Evolutionary conservation across 2,329 filamentous ascomycete species (phyloP).

Genomic region (Cordyceps militaris): DNA sequence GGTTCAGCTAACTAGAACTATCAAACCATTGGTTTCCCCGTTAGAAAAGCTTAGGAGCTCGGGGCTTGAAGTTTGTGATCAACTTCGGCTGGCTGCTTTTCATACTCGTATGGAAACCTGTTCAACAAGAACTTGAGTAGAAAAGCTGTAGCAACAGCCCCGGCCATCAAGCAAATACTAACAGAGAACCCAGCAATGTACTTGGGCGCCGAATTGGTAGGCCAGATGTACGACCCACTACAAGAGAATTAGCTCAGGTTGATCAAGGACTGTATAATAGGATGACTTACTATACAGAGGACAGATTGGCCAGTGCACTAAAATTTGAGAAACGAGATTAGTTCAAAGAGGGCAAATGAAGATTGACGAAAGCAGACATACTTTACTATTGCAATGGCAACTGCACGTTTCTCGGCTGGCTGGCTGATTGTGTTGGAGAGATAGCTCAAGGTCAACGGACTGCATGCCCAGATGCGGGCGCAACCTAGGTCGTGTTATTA

Average conservation of each 20-base stretch:
- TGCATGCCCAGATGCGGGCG: slow-evolving; percentile 11
- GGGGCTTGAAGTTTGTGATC: background rate
- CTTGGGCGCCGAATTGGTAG: slow-evolving; percentile 6
- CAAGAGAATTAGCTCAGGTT: background rate
- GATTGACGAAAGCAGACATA: background rate
- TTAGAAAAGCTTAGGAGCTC: background rate
- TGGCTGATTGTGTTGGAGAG: slow-evolving; percentile 12
- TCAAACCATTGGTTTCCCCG: background rate
- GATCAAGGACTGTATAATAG: background rate
- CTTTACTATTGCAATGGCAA: slow-evolving; percentile 12
- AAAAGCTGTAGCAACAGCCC: slow-evolving; percentile 2
- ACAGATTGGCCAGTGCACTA: slow-evolving; percentile 11
- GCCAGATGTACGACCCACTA: slow-evolving; percentile 13
- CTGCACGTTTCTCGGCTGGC: slow-evolving; percentile 10
- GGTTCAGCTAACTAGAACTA: background rate
- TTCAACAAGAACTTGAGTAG: slow-evolving; percentile 3
- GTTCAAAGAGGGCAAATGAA: background rate
- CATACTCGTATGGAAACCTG: slow-evolving; percentile 3
- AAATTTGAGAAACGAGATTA: background rate
- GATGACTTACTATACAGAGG: slow-evolving; percentile 9
- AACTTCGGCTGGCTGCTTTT: background rate
- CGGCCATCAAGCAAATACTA: slow-evolving; percentile 10
- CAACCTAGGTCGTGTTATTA: background rate
- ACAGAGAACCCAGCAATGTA: slow-evolving; percentile 10
- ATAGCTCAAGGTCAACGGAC: slow-evolving; percentile 11